Evolutionary conservation across 2,329 filamentous ascomycete genomes (phyloP), one percentile per base, ranked within the genome.

Genomic region (Aspergillus vadensis): DNA sequence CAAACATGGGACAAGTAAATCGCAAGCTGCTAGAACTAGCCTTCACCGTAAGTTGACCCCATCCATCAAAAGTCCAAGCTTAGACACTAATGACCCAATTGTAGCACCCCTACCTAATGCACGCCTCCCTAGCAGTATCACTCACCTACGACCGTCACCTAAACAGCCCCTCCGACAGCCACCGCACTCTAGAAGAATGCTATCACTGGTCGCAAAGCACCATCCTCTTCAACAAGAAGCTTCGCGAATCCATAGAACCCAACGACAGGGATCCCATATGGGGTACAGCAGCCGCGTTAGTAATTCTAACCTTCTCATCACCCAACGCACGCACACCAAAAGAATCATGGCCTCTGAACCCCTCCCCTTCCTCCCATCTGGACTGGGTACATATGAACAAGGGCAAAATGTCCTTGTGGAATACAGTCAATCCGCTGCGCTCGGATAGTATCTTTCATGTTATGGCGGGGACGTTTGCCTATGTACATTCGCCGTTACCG

Each of bases 381-480:
- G 78, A 84, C 65, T 89, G 86, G 86, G 69, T 88, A 2, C 82
- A 77, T 53, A 79, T 88, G 69, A 80, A 77, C 59, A 79, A 83
- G 12, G 83, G 84, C 0, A 88, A 88, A 71, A 79, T 77, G 56
- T 77, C 79, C 4, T 75, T 88, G 1, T 86, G 81, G 80, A 68
- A 77, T 1, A 69, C 86, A 0, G 75, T 81, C 1, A 76, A 87
- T 53, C 82, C 84, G 0, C 60, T 77, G 4, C 75, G 82, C 9
- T 65, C 75, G 0, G 81, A 82, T 17, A 83, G 82, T 55, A 63
- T 82, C 2, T 86, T 86, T 65, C 64, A 41, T 27, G 64, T 69
- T 21, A 69, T 74, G 69, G 60, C 63, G 3, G 59, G 55, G 12
- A 68, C 74, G 1, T 80, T 68, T 63, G 74, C 75, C 27, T 57